A percentile compares a stretch with the other conserved stretches of the same genome.
These are phyloP conservation scores for Fusarium udum DNA, from an alignment of 2,329 filamentous ascomycete genomes.

Conservation along the genomic window DNA sequence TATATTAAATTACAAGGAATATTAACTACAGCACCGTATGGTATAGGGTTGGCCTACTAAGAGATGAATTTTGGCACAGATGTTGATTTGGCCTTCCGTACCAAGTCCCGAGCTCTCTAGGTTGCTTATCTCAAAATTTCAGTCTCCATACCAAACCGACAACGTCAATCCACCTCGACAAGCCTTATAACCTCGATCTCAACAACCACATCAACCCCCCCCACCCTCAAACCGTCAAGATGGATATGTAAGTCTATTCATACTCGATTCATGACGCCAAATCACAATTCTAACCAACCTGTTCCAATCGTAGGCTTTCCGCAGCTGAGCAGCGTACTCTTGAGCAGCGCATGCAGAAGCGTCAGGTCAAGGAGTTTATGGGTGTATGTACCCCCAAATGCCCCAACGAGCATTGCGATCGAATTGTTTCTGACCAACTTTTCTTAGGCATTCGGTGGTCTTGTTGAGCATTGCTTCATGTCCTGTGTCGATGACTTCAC, in stretches of 20 bases:
- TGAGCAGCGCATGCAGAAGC: constrained; percentile 92
- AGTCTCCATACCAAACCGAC: constrained; percentile 24
- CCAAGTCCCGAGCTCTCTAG: constrained; percentile 18
- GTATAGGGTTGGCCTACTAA: too few species aligned
- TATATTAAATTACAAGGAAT: too few species aligned
- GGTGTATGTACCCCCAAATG: constrained; percentile 69
- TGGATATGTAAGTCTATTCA: constrained; percentile 43
- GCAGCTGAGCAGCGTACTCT: constrained; percentile 89
- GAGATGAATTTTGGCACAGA: too few species aligned
- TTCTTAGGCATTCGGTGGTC: constrained; percentile 49
- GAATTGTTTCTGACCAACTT: background rate
- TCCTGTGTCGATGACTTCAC: constrained; percentile 99
- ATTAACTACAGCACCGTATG: too few species aligned
- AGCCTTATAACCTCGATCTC: constrained; percentile 6
- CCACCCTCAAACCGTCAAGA: constrained; percentile 33
- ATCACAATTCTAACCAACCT: constrained; percentile 12
- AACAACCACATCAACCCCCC: constrained; percentile 13
- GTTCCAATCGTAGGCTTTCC: constrained; percentile 65
- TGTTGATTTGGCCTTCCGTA: too few species aligned
- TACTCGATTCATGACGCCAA: too few species aligned
- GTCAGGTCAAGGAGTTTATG: constrained; percentile 99
- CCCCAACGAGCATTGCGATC: background rate
- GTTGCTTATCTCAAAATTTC: constrained; percentile 46
- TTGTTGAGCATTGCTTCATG: constrained; percentile 89
- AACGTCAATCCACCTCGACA: constrained; percentile 27